phyloP scores from a whole-genome alignment of 352 stramenopile species.

The Albugo laibachii region DNA sequence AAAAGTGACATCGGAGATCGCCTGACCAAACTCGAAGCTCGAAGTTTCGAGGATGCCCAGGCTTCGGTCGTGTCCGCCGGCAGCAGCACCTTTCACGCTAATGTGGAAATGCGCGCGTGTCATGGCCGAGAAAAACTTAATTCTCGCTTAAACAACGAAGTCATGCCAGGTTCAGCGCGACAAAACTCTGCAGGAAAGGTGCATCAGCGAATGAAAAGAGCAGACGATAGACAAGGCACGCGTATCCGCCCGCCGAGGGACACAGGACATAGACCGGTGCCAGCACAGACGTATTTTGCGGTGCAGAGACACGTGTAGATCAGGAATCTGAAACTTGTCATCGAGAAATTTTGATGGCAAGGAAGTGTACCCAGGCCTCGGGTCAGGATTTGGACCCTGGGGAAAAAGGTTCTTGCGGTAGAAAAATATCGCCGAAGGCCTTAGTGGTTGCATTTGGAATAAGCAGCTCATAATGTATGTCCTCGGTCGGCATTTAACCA shows the following conservation, averaged over 20 bases:
- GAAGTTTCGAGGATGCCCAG: no score
- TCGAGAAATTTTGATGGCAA: not conserved
- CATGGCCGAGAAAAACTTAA: no score
- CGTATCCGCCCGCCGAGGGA: not conserved
- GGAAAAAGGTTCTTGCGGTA: not conserved
- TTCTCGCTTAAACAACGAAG: no score
- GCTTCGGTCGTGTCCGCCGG: no score
- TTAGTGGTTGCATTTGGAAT: not conserved
- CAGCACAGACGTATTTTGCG: not conserved
- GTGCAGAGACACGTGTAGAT: not conserved
- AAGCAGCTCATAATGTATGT: not conserved
- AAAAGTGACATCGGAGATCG: no score
- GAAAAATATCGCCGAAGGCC: not conserved
- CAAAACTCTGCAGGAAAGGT: no score
- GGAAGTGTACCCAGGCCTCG: not conserved
- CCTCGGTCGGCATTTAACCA: not conserved
- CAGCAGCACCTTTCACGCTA: no score
- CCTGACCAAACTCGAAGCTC: no score
- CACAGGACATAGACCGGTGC: not conserved
- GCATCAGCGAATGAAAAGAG: no score
- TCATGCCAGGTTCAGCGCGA: no score
- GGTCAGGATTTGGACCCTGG: not conserved
- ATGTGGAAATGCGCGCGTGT: no score
- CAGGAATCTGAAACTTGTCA: not conserved
- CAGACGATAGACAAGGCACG: not conserved